Base-by-base conservation (phyloP, 164 flowering plant genomes). In the Stephania japonica region DNA sequence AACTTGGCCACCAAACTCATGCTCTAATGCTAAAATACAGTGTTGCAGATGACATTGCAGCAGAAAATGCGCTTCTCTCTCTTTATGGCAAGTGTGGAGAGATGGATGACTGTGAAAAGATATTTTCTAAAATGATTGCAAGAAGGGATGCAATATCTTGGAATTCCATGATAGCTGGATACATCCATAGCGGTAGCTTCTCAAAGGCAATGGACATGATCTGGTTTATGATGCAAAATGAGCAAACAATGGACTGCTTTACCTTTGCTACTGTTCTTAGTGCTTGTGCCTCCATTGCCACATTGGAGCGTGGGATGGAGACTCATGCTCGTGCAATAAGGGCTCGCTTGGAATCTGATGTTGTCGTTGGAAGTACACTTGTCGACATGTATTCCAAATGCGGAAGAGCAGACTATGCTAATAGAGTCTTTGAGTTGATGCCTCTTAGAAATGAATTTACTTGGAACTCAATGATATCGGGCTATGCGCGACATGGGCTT, bases 401-500 rank as follows among this genome's bases (percentile, higher is more conserved):
- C 82, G 97, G 97, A 79, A 89, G 90, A 80, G 75, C 91, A 71
- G 92, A 94, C 72, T 89, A 92, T 83, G 97, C 97, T 18, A 84
- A 84, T 8, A 83, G 84, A 56, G 83, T 88, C 68, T 92, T 92
- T 70, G 53, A 78, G 19, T 65, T 74, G 71, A 89, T 94, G 98
- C 89, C 89, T n/a, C 43, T 78, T 21, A 85, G 78, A 78, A 94
- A 94, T 78, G 79, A 84, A 25, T 94, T 89, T 76, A 86, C 98
- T 11, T 94, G 97, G 98, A 94, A 94, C 74, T 89, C 98, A n/a
- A 89, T 94, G 94, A 91, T 94, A 79, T 88, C 93, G 38, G 97
- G 97, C 24, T 90, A 85, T 85, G 97, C 98, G 70, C 84, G 97
- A 56, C 91, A 94, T 81, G 98, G 98, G 25, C 86, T 79, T 53